Evolutionary conservation across 768 basidiomycete species (phyloP), one percentile per base, ranked within the genome.

Genomic region (Amanita brunnescens): DNA sequence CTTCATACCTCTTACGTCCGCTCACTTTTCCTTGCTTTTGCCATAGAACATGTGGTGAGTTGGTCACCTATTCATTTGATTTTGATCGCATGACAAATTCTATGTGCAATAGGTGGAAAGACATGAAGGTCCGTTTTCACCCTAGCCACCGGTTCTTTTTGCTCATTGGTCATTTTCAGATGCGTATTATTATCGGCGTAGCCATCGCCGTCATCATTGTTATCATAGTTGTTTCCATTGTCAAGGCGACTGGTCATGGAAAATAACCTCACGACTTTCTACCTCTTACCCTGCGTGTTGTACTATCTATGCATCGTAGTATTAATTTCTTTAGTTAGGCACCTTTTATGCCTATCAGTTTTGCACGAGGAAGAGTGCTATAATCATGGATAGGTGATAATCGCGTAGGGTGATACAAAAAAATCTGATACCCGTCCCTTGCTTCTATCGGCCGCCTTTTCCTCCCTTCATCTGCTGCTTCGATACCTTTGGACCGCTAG

Each of bases 391-490:
- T 8, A 23, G 45, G 45, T 34, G 30, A 20, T 45, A 47, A 34
- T 47, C 8, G 42, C n/a, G 26, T 10, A 13, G 20, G 18, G 39
- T 5, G 18, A 21, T 40, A 40, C 39, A 40, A 29, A 16, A n/a
- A 46, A 21, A 46, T 33, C 6, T 23, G 33, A 32, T 33, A 20
- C 45, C n/a, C 33, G 8, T 33, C 16, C n/a, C 16, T 33, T 20
- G 18, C 18, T 10, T 35, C 30, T 41, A 86, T 74, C 85, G 80
- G 54, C 83, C 81, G 50, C 80, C 79, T 73, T 87, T 86, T 62
- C 84, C 80, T 65, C 91, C 91, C 79, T 93, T 94, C 85, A 91
- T 91, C 73, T 87, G 87, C 71, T 95, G 92, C 75, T 94, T 97
- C 64, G 91, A 91, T 39, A 94, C 83, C 72, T 85, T 92, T 61